Percentiles rank a stretch among this genome's conserved stretches.
Conservation (phyloP, 192 early-diverging fungal species). For the Glomus cerebriforme region DNA sequence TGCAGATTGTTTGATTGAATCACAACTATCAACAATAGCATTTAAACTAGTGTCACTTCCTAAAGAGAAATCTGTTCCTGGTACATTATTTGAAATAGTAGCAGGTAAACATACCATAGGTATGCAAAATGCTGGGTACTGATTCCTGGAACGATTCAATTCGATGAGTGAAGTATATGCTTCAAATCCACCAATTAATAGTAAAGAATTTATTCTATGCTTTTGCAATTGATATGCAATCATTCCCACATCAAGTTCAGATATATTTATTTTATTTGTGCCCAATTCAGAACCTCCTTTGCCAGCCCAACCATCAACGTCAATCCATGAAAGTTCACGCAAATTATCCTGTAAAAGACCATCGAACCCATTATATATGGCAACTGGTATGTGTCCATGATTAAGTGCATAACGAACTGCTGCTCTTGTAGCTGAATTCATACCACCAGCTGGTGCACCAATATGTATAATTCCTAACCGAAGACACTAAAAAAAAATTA, state of each 20-base stretch:
- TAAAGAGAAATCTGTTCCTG: slow-evolving; percentile 92
- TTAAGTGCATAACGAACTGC: slow-evolving; percentile 83
- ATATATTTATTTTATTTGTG: slow-evolving; percentile 86
- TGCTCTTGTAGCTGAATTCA: slow-evolving; percentile 94
- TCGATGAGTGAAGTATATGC: slow-evolving; percentile 80
- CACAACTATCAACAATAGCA: slow-evolving; percentile 87
- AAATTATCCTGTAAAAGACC: slow-evolving; percentile 86
- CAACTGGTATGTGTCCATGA: slow-evolving; percentile 86
- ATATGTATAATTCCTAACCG: slow-evolving; percentile 91
- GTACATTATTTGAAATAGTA: slow-evolving; percentile 97
- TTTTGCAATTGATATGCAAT: slow-evolving; percentile 92
- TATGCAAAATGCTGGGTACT: slow-evolving; percentile 93
- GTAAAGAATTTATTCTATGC: slow-evolving; percentile 83
- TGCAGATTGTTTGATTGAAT: slow-evolving; percentile 91
- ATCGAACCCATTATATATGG: slow-evolving; percentile 89
- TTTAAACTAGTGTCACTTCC: slow-evolving; percentile 96
- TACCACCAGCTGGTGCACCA: slow-evolving; percentile 96
- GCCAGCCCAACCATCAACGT: slow-evolving; percentile 89
- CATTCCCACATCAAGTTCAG: slow-evolving; percentile 80
- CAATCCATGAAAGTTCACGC: slow-evolving; percentile 77
- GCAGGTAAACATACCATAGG: slow-evolving; percentile 93
- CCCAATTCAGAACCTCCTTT: slow-evolving; percentile 91
- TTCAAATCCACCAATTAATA: slow-evolving; percentile 97
- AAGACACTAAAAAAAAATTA: slow-evolving; percentile 47
- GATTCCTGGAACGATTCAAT: slow-evolving; percentile 66